A percentile compares a stretch with the other conserved stretches of the same genome.
Evolutionary conservation across 805 yeast genomes (phyloP).

Genomic region (Lipomyces yamadae): DNA sequence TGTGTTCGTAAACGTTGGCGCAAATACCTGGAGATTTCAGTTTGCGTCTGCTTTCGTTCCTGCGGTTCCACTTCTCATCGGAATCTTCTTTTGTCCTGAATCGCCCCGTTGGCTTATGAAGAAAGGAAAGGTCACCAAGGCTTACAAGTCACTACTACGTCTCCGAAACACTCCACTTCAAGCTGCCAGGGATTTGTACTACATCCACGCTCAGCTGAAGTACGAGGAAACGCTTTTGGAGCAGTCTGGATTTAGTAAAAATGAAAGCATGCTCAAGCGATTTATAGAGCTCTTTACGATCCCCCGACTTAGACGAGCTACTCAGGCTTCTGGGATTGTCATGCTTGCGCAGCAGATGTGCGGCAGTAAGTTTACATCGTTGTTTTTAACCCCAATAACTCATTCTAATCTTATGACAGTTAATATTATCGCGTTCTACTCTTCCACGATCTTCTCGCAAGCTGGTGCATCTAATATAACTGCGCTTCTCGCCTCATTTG

Average conservation of each 20-base stretch:
- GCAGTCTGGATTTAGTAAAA: constrained; percentile 42
- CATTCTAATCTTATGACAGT: constrained; percentile 60
- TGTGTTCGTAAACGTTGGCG: constrained; percentile 57
- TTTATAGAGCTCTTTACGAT: constrained; percentile 58
- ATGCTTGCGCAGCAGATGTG: constrained; percentile 86
- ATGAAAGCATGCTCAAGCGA: constrained; percentile 47
- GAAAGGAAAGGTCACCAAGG: constrained; percentile 55
- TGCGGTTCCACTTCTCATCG: constrained; percentile 56
- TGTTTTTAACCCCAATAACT: constrained; percentile 79
- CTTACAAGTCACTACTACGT: constrained; percentile 54
- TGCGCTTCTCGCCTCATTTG: constrained; percentile 81
- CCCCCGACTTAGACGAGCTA: constrained; percentile 82
- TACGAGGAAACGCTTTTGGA: constrained; percentile 50
- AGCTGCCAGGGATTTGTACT: constrained; percentile 70
- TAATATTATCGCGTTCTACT: constrained; percentile 85
- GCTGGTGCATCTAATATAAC: constrained; percentile 66
- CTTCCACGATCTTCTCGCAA: constrained; percentile 72
- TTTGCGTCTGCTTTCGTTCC: constrained; percentile 67
- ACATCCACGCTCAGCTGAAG: constrained; percentile 59
- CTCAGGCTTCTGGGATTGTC: constrained; percentile 74
- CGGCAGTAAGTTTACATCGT: constrained; percentile 76
- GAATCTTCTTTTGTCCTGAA: constrained; percentile 65
- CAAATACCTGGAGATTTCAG: constrained; percentile 63
- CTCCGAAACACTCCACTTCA: constrained; percentile 56
- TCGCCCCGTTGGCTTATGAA: constrained; percentile 73